Percentiles rank a stretch among this genome's conserved stretches.
Conservation (phyloP, 2,329 filamentous ascomycete genomes). For the Fusarium acutatum region DNA sequence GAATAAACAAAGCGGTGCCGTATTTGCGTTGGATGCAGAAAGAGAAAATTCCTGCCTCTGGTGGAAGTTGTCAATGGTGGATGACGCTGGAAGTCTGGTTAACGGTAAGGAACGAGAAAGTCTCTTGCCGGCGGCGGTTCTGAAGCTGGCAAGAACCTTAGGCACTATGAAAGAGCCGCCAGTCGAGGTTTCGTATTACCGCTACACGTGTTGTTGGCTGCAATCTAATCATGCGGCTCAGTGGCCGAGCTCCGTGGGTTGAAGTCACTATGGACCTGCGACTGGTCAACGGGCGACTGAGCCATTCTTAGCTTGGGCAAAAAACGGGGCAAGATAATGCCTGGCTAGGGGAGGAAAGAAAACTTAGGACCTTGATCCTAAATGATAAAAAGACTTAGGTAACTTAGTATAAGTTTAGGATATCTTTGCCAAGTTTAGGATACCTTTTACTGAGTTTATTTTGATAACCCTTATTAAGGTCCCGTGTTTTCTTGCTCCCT, state of each 20-base stretch:
- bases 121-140: background rate
- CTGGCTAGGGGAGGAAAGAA: too few relatives aligned
- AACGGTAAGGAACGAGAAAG: background rate
- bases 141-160: too few relatives aligned
- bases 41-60: background rate
- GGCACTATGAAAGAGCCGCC: too few relatives aligned
- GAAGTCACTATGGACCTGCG: slow-evolving; percentile 13
- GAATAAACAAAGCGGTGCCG: too few relatives aligned
- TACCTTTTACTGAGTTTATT: background rate
- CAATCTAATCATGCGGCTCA: background rate
- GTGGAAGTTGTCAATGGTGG: background rate
- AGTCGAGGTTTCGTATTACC: too few relatives aligned
- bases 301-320: background rate
- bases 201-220: background rate
- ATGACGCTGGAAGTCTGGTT: background rate
- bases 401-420: background rate
- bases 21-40: background rate
- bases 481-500: background rate
- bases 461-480: background rate
- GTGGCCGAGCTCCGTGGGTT: too few relatives aligned
- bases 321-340: background rate
- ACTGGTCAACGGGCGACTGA: slow-evolving; percentile 1
- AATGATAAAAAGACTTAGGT: background rate
- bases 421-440: background rate
- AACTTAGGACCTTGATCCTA: background rate